These are phyloP conservation scores for Cutaneotrichosporon mucoides DNA, from an alignment of 1,284 basidiomycete species.

Conservation along the genomic window DNA sequence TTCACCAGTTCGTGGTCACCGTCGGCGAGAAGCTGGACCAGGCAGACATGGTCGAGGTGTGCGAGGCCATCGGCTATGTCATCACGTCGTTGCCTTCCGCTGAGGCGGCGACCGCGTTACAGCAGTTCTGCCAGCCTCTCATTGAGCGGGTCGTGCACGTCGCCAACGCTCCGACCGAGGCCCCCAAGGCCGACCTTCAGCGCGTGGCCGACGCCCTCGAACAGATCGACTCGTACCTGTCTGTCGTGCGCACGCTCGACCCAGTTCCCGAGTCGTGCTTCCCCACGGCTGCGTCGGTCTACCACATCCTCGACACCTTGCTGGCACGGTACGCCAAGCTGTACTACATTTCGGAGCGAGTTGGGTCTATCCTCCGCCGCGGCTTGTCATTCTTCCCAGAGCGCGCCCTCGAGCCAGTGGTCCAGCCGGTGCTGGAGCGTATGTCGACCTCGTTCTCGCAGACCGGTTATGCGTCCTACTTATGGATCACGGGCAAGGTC, in stretches of 20 bases:
- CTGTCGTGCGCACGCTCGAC: constrained; percentile 72
- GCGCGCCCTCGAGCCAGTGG: constrained; percentile 60
- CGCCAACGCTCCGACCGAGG: constrained; percentile 41
- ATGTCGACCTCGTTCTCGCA: constrained; percentile 74
- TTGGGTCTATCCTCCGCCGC: constrained; percentile 80
- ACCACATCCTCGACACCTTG: constrained; percentile 76
- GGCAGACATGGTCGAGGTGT: constrained; percentile 85
- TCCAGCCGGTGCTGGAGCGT: constrained; percentile 66
- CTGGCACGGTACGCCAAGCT: constrained; percentile 73
- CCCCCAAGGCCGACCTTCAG: constrained; percentile 62
- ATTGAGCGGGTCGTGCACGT: constrained; percentile 51
- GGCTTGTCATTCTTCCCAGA: constrained; percentile 77
- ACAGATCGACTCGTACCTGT: constrained; percentile 81
- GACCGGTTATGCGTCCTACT: constrained; percentile 79
- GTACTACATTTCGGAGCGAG: constrained; percentile 75
- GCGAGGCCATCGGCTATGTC: constrained; percentile 92
- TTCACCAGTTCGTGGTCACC: constrained; percentile 80
- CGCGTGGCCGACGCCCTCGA: constrained; percentile 73
- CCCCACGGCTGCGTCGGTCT: constrained; percentile 73
- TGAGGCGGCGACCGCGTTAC: constrained; percentile 76
- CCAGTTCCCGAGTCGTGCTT: constrained; percentile 75
- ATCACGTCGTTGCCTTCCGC: constrained; percentile 82
- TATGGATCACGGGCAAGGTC: constrained; percentile 93
- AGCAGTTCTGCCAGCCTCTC: constrained; percentile 67
- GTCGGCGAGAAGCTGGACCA: constrained; percentile 73